A percentile compares a stretch with the other conserved stretches of the same genome.
phyloP scores from a whole-genome alignment of 331 rosid genomes.

The Malus hybrid region DNA sequence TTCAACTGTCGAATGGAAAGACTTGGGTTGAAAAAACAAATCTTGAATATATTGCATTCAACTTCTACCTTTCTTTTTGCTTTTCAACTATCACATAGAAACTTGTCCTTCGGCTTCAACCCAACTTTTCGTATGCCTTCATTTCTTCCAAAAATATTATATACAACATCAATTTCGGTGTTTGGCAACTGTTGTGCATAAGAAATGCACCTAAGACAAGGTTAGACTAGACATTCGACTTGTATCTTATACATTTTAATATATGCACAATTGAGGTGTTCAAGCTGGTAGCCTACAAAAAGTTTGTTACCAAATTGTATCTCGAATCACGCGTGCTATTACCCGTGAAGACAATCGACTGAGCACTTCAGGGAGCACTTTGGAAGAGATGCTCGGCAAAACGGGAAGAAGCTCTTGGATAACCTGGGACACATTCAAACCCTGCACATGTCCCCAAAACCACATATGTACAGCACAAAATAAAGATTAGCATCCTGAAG shows the following conservation, averaged over 20 bases:
- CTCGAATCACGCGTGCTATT: slow-evolving; percentile 76
- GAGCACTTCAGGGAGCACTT: slow-evolving; percentile 74
- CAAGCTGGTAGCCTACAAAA: slow-evolving; percentile 1
- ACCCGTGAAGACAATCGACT: slow-evolving; percentile 86
- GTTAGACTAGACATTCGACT: slow-evolving; percentile 3
- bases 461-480: slow-evolving; percentile 1
- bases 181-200: background rate
- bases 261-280: slow-evolving; percentile 32
- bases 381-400: slow-evolving; percentile 74
- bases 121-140: background rate
- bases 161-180: slow-evolving; percentile 4
- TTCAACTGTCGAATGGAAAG: background rate
- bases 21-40: background rate
- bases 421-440: slow-evolving; percentile 45
- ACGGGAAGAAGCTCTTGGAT: slow-evolving; percentile 82
- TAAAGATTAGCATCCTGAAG: background rate
- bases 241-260: background rate
- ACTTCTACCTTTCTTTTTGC: background rate
- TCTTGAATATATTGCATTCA: background rate
- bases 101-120: background rate
- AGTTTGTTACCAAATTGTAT: slow-evolving; percentile 51
- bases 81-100: background rate
- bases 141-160: background rate
- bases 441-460: slow-evolving; percentile 31
- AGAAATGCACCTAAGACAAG: slow-evolving; percentile 8